Conservation (phyloP, 2,329 filamentous ascomycete genomes). For the Epichloe amarillans region DNA sequence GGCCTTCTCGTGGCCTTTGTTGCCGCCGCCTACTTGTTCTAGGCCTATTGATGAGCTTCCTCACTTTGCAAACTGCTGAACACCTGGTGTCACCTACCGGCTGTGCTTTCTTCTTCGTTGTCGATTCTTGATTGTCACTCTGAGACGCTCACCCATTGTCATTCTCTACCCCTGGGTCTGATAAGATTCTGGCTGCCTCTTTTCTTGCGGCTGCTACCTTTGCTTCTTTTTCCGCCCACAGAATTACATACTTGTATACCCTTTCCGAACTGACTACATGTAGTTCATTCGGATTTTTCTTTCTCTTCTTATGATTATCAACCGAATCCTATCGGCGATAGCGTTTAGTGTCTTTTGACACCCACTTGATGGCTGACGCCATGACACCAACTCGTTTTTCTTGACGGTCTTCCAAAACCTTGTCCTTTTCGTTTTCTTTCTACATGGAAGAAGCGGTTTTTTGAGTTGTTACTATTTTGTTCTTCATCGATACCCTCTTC, state of each 20-base stretch:
- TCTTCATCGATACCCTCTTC: constrained; percentile 12
- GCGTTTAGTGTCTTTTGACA: constrained; percentile 19
- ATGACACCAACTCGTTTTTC: not conserved
- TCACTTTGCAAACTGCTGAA: not conserved
- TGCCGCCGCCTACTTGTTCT: constrained; percentile 37
- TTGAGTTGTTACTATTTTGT: not conserved
- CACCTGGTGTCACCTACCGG: not conserved
- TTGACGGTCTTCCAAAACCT: not conserved
- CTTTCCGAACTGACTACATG: not conserved
- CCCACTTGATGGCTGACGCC: not conserved
- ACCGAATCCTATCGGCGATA: constrained; percentile 19
- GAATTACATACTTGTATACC: constrained; percentile 8
- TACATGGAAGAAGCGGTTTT: not conserved
- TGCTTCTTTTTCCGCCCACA: not conserved
- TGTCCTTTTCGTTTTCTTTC: not conserved
- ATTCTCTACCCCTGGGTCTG: not conserved
- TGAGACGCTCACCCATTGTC: not conserved
- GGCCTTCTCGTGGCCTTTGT: constrained; percentile 43
- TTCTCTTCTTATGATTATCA: constrained; percentile 15
- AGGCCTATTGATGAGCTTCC: constrained; percentile 2
- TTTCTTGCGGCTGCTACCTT: not conserved
- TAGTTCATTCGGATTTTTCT: constrained; percentile 3
- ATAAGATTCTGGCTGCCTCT: not conserved
- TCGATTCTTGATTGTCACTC: not conserved
- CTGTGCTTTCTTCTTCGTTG: constrained; percentile 2